Evolutionary conservation across 108 stramenopile species (phyloP).

Genomic region (Cyclotella choctawhatcheeana): DNA sequence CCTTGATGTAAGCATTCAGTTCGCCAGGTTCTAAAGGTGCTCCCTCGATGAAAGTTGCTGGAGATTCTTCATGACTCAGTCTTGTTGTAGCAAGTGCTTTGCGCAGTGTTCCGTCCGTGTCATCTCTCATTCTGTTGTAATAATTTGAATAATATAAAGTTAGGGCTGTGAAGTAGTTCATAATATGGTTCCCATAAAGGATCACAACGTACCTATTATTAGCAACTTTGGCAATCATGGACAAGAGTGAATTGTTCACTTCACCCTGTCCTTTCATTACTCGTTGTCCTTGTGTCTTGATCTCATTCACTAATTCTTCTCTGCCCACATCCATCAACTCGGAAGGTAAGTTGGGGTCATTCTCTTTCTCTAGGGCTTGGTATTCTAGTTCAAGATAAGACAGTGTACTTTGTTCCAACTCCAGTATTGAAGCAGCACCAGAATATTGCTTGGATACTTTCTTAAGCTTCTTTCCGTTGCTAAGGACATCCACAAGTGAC

Average conservation of each 20-base stretch:
- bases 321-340: slow-evolving; percentile 49
- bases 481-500: slow-evolving; percentile 58
- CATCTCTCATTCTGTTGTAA: slow-evolving; percentile 63
- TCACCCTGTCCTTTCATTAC: slow-evolving; percentile 53
- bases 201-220: no score
- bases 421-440: slow-evolving; percentile 51
- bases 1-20: slow-evolving; percentile 41
- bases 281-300: slow-evolving; percentile 65
- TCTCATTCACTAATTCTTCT: slow-evolving; percentile 52
- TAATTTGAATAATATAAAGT: no score
- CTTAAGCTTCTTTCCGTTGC: slow-evolving; percentile 72
- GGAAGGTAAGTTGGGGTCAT: slow-evolving; percentile 30
- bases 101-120: slow-evolving; percentile 34
- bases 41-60: slow-evolving; percentile 16
- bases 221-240: slow-evolving; percentile 57
- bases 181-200: no score
- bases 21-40: slow-evolving; percentile 40
- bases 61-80: slow-evolving; percentile 14
- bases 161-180: no score
- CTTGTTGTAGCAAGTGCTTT: slow-evolving; percentile 25
- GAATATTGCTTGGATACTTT: slow-evolving; percentile 66
- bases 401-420: slow-evolving; percentile 69
- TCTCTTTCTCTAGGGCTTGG: slow-evolving; percentile 15
- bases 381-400: slow-evolving; percentile 65
- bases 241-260: slow-evolving; percentile 56